Evolutionary conservation across 768 basidiomycete species (phyloP), one percentile per base, ranked within the genome.

Genomic region (Pseudohyphozyma bogoriensis): DNA sequence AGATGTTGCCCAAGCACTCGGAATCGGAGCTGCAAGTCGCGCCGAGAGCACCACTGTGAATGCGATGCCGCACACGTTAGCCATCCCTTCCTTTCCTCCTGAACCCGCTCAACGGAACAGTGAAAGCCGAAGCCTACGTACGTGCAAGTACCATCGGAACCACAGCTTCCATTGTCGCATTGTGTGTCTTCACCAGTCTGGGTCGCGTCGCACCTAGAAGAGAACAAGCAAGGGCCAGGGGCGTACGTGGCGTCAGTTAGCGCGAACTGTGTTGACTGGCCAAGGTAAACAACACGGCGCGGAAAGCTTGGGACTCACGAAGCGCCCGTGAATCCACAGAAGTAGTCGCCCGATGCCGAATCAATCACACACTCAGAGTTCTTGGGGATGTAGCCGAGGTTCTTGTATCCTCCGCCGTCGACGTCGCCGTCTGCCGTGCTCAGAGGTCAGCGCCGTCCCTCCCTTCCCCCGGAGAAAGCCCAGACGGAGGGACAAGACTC

Each of bases 101-200:
- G n/a, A n/a, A n/a, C n/a, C n/a, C n/a, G n/a, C n/a, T n/a, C n/a
- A n/a, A n/a, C n/a, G n/a, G n/a, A n/a, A n/a, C n/a, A n/a, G n/a
- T n/a, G n/a, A n/a, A n/a, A n/a, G n/a, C 18, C 9, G 4, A 8
- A 0, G 22, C 10, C 7, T 22, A 5, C 20, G 49, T 3, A 39
- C 36, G n/a, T 42, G 29, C 31, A 24, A 28, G 36, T 22, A 20
- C 12, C 29, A 10, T 47, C 58, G 51, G 4, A 29, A 2, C 7
- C 1, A 40, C 63, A 65, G 10, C 2, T 1, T 5, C 64, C 64
- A 57, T 61, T 60, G 63, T 64, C 59, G 51, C 58, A 59, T 24
- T 53, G 44, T 28, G 54, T 40, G 39, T 0, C 2, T 28, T 2
- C 53, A 20, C 28, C 40, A 42, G 18, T 20, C 20, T 42, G 20